These are phyloP conservation scores for Stagonosporopsis chrysanthemi DNA, from an alignment of 2,329 filamentous ascomycete genomes.

Conservation along the genomic window DNA sequence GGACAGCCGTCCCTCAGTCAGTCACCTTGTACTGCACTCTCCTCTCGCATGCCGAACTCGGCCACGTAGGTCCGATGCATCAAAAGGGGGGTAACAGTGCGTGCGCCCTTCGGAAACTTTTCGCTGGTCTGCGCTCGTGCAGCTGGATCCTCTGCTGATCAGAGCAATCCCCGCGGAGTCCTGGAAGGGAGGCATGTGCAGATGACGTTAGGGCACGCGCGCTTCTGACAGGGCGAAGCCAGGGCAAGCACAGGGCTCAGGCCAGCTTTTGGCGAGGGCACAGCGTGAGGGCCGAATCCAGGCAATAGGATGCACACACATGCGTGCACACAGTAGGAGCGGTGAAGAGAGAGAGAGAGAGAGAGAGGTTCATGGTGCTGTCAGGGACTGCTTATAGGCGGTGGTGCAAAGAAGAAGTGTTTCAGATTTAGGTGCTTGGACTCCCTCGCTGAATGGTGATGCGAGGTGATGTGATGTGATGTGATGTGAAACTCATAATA, in stretches of 20 bases:
- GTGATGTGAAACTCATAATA: not conserved
- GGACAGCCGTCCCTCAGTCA: too few relatives aligned
- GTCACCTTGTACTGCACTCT: too few relatives aligned
- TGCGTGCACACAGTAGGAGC: too few relatives aligned
- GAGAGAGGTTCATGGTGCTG: not conserved
- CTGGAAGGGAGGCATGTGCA: conserved; percentile 1
- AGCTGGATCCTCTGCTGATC: conserved; percentile 12
- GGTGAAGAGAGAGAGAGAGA: not conserved
- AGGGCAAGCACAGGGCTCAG: not conserved
- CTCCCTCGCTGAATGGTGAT: conserved; percentile 3
- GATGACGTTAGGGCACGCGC: conserved; percentile 6
- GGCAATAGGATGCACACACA: not conserved
- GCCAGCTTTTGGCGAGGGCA: conserved; percentile 3
- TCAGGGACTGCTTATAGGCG: not conserved
- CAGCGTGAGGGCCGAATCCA: not conserved
- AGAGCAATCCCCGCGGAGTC: conserved; percentile 3
- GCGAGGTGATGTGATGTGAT: not conserved
- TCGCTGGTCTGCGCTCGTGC: not conserved
- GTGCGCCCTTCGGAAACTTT: conserved; percentile 4
- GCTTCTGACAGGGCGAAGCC: not conserved
- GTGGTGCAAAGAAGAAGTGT: too few relatives aligned
- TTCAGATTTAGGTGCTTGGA: not conserved
- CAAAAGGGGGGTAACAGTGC: not conserved
- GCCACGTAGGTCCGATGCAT: not conserved
- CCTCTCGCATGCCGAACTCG: not conserved